Percentiles rank a stretch among this genome's conserved stretches.
phyloP scores from a whole-genome alignment of 495 filamentous ascomycete genomes.

The Tuber umbilicatum region DNA sequence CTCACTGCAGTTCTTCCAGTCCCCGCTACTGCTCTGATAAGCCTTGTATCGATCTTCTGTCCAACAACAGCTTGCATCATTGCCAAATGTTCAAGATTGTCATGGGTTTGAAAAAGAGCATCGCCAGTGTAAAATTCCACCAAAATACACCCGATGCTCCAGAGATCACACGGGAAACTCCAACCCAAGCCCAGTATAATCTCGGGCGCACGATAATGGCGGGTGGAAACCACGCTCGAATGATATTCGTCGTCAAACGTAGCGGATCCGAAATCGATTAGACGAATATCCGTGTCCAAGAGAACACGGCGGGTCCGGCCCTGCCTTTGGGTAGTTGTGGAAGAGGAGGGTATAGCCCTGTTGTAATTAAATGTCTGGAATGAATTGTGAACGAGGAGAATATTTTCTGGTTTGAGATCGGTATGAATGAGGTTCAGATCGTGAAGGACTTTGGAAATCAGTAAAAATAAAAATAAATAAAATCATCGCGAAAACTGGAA shows the following conservation, averaged over 20 bases:
- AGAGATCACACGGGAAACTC: slow-evolving; percentile 97
- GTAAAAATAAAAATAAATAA: slow-evolving; percentile 10
- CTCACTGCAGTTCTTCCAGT: slow-evolving; percentile 41
- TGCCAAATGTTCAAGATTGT: slow-evolving; percentile 95
- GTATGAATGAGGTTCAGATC: slow-evolving; percentile 98
- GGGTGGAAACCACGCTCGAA: slow-evolving; percentile 90
- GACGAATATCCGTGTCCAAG: slow-evolving; percentile 87
- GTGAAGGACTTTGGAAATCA: slow-evolving; percentile 65
- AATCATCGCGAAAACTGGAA: neutral
- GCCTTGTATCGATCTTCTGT: slow-evolving; percentile 60
- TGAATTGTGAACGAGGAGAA: slow-evolving; percentile 77
- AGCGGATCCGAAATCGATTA: slow-evolving; percentile 97
- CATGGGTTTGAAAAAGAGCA: slow-evolving; percentile 94
- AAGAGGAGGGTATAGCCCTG: slow-evolving; percentile 86
- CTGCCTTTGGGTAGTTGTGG: slow-evolving; percentile 63
- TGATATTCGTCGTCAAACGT: slow-evolving; percentile 99
- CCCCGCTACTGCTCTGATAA: slow-evolving; percentile 68
- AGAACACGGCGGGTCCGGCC: slow-evolving; percentile 81
- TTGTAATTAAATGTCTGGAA: slow-evolving; percentile 98
- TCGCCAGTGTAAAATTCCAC: slow-evolving; percentile 99
- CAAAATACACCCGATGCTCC: slow-evolving; percentile 97
- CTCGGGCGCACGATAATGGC: slow-evolving; percentile 93
- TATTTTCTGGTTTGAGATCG: slow-evolving; percentile 97
- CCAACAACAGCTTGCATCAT: slow-evolving; percentile 97
- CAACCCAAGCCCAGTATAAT: slow-evolving; percentile 95